These are phyloP conservation scores for Neofusicoccum umdonicola DNA, from an alignment of 2,329 filamentous ascomycete genomes.

Conservation along the genomic window DNA sequence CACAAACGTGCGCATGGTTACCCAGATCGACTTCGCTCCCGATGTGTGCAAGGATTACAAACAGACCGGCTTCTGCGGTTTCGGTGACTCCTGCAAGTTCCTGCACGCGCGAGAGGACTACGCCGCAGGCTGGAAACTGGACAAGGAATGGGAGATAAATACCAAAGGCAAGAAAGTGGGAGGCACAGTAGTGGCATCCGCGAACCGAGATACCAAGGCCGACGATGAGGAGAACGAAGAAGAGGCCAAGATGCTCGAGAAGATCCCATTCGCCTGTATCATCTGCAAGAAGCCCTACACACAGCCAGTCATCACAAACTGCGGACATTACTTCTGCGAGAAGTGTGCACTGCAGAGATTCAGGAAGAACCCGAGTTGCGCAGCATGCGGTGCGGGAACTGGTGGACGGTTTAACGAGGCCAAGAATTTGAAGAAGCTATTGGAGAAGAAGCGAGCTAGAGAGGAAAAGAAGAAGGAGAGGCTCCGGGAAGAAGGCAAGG, in stretches of 20 bases:
- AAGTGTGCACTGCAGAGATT: conserved; percentile 83
- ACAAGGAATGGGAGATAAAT: conserved; percentile 87
- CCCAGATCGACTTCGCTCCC: conserved; percentile 83
- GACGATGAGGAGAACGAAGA: conserved; percentile 54
- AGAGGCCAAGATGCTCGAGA: conserved; percentile 72
- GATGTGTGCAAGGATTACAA: conserved; percentile 97
- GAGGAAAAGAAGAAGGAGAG: conserved; percentile 58
- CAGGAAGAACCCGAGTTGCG: conserved; percentile 80
- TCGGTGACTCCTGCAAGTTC: conserved; percentile 80
- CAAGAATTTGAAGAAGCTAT: conserved; percentile 74
- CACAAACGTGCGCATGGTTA: conserved; percentile 87
- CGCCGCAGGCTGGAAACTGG: conserved; percentile 92
- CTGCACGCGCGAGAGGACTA: conserved; percentile 74
- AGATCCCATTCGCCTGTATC: conserved; percentile 85
- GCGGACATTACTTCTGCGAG: conserved; percentile 95
- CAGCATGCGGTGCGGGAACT: conserved; percentile 79
- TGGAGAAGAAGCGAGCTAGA: conserved; percentile 69
- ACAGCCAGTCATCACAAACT: conserved; percentile 80
- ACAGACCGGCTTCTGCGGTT: conserved; percentile 63
- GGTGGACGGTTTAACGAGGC: conserved; percentile 87
- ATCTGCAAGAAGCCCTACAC: conserved; percentile 80
- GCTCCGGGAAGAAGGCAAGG: conserved; percentile 54
- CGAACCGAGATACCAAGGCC: conserved; percentile 45
- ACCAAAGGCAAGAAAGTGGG: conserved; percentile 60
- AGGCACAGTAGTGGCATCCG: conserved; percentile 56